Base-by-base conservation (phyloP, 2,329 filamentous ascomycete genomes). In the Colletotrichum godetiae region DNA sequence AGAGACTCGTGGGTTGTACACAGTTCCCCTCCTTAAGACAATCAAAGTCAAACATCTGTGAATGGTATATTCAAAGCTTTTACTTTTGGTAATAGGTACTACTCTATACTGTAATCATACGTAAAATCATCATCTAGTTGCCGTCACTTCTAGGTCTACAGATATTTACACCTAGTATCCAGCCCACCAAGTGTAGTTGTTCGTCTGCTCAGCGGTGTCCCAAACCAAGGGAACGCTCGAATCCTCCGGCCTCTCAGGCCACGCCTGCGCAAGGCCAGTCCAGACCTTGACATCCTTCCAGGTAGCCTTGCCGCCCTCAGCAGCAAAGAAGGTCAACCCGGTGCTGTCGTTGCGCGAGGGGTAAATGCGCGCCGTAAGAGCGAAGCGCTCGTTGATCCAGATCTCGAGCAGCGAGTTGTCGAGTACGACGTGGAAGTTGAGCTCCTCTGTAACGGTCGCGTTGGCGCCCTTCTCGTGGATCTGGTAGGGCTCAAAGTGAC, bases 371-470 rank as follows among this genome's bases (percentile, higher is more conserved):
- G 74, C 67, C 33, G 74, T 75, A 2, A 75, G 58, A 15, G 72
- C 66, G 22, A 75, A 75, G 37, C 74, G 72, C 58, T 75, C 74
- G 37, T 75, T 75, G 22, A 74, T 68, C 72, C 73, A 75, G 62
- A 75, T 65, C 68, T 75, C 72, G 49, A 75, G 65, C 60, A 75
- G 65, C 2, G 74, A 75, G 49, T 64, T 63, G 61, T 75, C 74
- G 1, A 75, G 60, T 0, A 75, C 33, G 3, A 75, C 29, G 31
- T 74, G 68, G 72, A 75, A 74, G 56, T 13, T 61, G 19, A 75
- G 55, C 5, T 74, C 74, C 31, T 74, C 74, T 10, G 35, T 49
- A 15, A 58, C 19, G 0, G 72, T 65, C 0, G 35, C 11, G 59
- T 65, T 71, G 66, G 22, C 27, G 52, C 15, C 27, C 22, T 58